A percentile compares a stretch with the other conserved stretches of the same genome.
Conservation (phyloP, 164 flowering plant species). For the Aristolochia fimbriata region DNA sequence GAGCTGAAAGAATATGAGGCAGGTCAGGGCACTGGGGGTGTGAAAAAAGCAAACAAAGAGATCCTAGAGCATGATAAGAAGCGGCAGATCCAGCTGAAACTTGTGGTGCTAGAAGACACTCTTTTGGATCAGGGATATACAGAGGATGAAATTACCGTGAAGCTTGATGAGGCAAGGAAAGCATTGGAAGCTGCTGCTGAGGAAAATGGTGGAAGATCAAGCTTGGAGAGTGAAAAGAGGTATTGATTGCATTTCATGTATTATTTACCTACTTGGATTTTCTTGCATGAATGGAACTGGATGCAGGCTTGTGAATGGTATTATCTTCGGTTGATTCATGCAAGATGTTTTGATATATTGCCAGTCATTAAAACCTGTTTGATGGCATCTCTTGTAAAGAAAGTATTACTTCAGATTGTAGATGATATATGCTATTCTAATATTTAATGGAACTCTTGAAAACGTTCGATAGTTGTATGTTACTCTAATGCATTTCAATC, state of each 20-base stretch:
- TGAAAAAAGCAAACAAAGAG: conserved; percentile 65
- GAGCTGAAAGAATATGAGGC: conserved; percentile 43
- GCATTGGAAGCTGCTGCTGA: conserved; percentile 46
- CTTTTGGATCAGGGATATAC: conserved; percentile 78
- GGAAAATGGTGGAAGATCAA: conserved; percentile 21
- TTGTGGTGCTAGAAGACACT: conserved; percentile 73
- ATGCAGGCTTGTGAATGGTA: too few relatives aligned
- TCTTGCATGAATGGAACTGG: too few relatives aligned
- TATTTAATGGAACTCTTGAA: too few relatives aligned
- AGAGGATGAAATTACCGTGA: conserved; percentile 57
- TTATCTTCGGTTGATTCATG: too few relatives aligned
- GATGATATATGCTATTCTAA: too few relatives aligned
- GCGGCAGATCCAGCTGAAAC: conserved; percentile 81
- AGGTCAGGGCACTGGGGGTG: conserved; percentile 83
- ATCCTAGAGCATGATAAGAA: conserved; percentile 91
- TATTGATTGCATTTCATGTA: background rate
- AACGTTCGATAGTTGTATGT: too few relatives aligned
- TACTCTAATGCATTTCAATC: too few relatives aligned
- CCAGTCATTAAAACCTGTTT: too few relatives aligned
- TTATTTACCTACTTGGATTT: background rate
- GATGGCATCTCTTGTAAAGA: too few relatives aligned
- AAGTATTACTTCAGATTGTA: too few relatives aligned
- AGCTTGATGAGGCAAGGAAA: conserved; percentile 52
- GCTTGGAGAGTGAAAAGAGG: conserved; percentile 6
- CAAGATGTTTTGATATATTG: too few relatives aligned